Conservation (phyloP, 176 grass and related monocot species). For the Carex scoparia region DNA sequence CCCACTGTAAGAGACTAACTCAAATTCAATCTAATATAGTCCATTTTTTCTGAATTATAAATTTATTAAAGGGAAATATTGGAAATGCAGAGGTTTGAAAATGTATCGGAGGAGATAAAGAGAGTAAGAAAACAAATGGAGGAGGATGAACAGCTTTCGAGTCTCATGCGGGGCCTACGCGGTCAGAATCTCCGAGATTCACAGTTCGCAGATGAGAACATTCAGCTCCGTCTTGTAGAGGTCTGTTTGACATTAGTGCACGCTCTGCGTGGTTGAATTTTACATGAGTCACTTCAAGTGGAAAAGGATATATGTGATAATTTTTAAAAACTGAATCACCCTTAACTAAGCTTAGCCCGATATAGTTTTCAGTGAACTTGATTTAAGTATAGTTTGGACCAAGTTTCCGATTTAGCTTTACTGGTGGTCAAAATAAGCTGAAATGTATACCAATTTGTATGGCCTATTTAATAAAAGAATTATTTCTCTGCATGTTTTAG, state of each 20-base stretch:
- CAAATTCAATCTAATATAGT: neutral
- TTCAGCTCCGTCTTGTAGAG: slow-evolving; percentile 75
- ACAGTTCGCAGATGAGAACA: slow-evolving; percentile 67
- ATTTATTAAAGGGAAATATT: neutral
- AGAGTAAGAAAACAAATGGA: slow-evolving; percentile 96
- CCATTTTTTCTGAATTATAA: neutral
- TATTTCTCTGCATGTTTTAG: neutral
- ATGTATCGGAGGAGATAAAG: slow-evolving; percentile 85
- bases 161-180: slow-evolving; percentile 87
- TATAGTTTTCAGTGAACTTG: neutral
- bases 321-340: neutral
- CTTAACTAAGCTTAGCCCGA: neutral
- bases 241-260: slow-evolving; percentile 3
- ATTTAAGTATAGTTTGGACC: neutral
- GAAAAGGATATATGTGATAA: neutral
- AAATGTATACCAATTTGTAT: neutral
- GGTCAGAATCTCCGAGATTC: slow-evolving; percentile 82
- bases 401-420: neutral
- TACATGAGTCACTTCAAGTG: neutral
- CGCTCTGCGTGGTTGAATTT: neutral
- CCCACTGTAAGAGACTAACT: slow-evolving; percentile 53
- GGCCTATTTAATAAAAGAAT: neutral
- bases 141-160: slow-evolving; percentile 88
- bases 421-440: neutral
- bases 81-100: slow-evolving; percentile 52